Conservation (phyloP, 2,329 filamentous ascomycete species). For the Mycogone perniciosa region DNA sequence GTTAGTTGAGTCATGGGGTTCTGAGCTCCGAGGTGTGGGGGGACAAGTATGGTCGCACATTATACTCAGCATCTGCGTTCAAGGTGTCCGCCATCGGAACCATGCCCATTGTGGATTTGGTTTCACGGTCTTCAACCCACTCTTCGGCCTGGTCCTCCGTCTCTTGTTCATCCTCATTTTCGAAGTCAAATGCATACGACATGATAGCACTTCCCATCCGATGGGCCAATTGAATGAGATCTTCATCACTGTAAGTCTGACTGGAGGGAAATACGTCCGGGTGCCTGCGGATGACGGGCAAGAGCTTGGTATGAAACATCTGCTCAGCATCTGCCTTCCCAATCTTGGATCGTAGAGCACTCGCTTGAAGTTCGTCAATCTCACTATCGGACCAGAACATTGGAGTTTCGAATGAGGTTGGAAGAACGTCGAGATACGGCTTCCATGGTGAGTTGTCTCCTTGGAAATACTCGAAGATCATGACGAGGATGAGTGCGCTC, state of each 20-base stretch:
- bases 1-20: not conserved
- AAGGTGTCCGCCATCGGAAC: constrained; percentile 85
- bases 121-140: constrained; percentile 58
- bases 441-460: constrained; percentile 62
- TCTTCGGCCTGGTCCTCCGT: constrained; percentile 57
- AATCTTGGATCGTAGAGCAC: constrained; percentile 69
- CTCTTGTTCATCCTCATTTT: constrained; percentile 48
- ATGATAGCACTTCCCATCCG: constrained; percentile 84
- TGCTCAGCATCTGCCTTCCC: constrained; percentile 65
- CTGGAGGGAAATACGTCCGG: constrained; percentile 36
- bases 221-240: constrained; percentile 55
- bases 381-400: constrained; percentile 82
- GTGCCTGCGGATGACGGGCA: constrained; percentile 44
- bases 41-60: constrained; percentile 42
- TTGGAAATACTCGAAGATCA: constrained; percentile 68
- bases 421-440: constrained; percentile 71
- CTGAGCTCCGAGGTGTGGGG: no score
- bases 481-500: constrained; percentile 62
- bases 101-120: constrained; percentile 66
- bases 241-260: constrained; percentile 33
- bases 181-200: constrained; percentile 86
- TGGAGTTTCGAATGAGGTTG: constrained; percentile 67
- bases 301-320: constrained; percentile 54
- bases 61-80: constrained; percentile 84
- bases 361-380: constrained; percentile 66